These are phyloP conservation scores for Aspergillus egyptiacus DNA, from an alignment of 495 filamentous ascomycete species.

Conservation along the genomic window DNA sequence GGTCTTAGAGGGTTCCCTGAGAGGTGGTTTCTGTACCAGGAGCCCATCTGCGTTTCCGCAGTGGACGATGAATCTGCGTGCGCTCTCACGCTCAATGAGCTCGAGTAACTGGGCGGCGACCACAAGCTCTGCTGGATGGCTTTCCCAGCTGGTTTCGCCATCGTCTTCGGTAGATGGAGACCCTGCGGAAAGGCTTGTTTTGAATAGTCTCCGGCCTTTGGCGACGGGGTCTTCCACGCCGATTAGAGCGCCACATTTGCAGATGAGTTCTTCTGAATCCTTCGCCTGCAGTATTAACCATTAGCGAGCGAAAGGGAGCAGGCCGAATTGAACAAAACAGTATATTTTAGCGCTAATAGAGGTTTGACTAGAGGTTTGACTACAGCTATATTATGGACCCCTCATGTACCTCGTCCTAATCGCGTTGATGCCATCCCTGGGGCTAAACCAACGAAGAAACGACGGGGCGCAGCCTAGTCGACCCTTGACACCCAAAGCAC, in stretches of 20 bases:
- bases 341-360: no score
- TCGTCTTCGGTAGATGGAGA: neutral
- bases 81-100: conserved; percentile 44
- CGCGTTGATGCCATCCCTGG: conserved; percentile 48
- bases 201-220: conserved; percentile 45
- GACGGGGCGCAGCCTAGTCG: conserved; percentile 24
- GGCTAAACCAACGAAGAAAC: conserved; percentile 29
- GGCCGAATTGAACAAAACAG: no score
- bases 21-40: conserved; percentile 27
- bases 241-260: conserved; percentile 38
- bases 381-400: neutral
- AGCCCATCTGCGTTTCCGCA: conserved; percentile 33
- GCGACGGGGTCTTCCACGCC: conserved; percentile 39
- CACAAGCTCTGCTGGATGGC: conserved; percentile 45
- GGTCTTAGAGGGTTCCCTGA: neutral
- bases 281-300: conserved; percentile 8
- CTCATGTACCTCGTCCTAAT: conserved; percentile 53
- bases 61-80: conserved; percentile 44
- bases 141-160: conserved; percentile 22
- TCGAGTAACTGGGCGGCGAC: conserved; percentile 47
- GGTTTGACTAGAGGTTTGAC: neutral
- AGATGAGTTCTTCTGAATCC: conserved; percentile 23
- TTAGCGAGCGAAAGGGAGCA: no score
- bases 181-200: conserved; percentile 41
- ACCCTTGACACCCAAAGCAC: conserved; percentile 9